Base-by-base conservation (phyloP, 495 filamentous ascomycete genomes). In the Penicillium soppii region DNA sequence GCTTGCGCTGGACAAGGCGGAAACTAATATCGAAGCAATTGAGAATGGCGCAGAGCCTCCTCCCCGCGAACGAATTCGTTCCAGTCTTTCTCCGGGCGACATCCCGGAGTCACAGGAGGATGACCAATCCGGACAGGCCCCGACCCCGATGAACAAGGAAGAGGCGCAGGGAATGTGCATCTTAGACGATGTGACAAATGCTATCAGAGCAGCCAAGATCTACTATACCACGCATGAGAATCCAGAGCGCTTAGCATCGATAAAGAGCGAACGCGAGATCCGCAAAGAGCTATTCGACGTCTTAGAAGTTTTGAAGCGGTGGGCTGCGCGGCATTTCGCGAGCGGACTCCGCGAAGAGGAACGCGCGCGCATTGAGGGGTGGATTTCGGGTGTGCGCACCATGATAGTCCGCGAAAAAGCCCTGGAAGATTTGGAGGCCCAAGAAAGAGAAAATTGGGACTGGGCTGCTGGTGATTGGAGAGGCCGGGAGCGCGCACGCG, bases 131-230 rank as follows among this genome's bases (percentile, higher is more conserved):
- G 56, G 37, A 8, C 52, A 65, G 40, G 49, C 44, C 5, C 58
- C 68, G 15, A 66, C 72, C 15, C 71, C 69, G 1, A 76, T 76
- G 50, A 87, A 85, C 6, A 94, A 87, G 80, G 81, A 88, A 61
- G 90, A 97, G 62, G 78, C 96, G 5, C 88, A 97, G 65, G 94
- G 94, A 7, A 81, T 96, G 72, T 88, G 95, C 50, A 81, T 98
- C 32, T 74, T 97, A 29, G 94, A 97, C 61, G 82, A 96, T 39
- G 85, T 92, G 68, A 98, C 94, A 3, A 76, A 97, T 37, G 92
- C 92, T 12, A 96, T 98, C 50, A 85, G 90, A 27, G 92, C 95
- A 6, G 94, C 94, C 27, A 96, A 91, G 64, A 85, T 91, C 37
- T 98, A 97, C 72, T 97, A 97, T 69, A 95, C 91, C 5, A 72